Base-by-base conservation (phyloP, 495 filamentous ascomycete species). In the Sabuloglossum arenarium region DNA sequence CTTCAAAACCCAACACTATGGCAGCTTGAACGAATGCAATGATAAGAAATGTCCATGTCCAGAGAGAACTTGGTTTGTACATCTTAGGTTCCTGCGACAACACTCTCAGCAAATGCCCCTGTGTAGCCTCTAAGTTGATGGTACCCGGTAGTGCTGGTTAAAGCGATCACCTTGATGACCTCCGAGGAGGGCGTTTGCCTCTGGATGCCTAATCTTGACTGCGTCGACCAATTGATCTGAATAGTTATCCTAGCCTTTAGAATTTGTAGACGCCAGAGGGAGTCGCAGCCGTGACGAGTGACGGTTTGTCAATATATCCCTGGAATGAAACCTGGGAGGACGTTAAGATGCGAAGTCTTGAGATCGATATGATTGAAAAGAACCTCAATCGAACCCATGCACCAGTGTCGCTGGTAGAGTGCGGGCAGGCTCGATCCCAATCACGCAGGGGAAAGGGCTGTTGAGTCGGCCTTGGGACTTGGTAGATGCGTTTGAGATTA, bases 41-140 rank as follows among this genome's bases (percentile, higher is more conserved):
- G 59, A 81, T 63, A 63, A 89, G 74, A 65, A 96, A 96, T 56
- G 79, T 69, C 79, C 88, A 91, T 2, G 88, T 87, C 93, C 93
- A 98, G 61, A 72, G 72, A 3, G 86, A 82, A 63, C 79, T 84
- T 53, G 90, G 80, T 60, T 80, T 71, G 61, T 87, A 88, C 73
- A 82, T 80, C 61, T 66, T 75, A 59, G 65, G 64, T 62, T 61
- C 52, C 59, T 59, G 56, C n/a, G 24, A 62, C 46, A 47, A 61
- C 59, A 23, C 63, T 55, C 61, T 59, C 60, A 31, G 59, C 61
- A 37, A 61, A 42, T 54, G 59, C 57, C 12, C 64, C 60, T 47
- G 70, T 60, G 61, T 78, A 74, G 11, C 76, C 75, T 69, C 82
- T 73, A 58, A 78, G 70, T 42, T 72, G 65, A 61, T 74, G 75